These are phyloP conservation scores for Rhinocladiella similis DNA, from an alignment of 2,329 filamentous ascomycete genomes.

Conservation along the genomic window DNA sequence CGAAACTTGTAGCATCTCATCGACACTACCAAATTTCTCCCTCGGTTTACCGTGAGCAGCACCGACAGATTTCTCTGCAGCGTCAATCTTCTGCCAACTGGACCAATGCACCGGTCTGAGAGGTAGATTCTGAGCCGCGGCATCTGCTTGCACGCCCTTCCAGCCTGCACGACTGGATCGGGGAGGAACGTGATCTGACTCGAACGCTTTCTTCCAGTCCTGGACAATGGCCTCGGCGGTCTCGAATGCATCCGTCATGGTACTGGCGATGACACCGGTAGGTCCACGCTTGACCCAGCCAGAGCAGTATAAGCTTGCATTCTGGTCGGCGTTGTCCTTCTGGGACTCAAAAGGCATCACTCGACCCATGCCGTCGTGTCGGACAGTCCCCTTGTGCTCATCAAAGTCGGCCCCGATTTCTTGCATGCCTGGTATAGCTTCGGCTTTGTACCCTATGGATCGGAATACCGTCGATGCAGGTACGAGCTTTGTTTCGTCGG, in stretches of 20 bases:
- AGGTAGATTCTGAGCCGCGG: constrained; percentile 52
- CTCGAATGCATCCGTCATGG: constrained; percentile 90
- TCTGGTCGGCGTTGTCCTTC: constrained; percentile 44
- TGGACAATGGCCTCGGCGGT: constrained; percentile 79
- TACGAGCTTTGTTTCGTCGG: constrained; percentile 51
- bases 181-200: constrained; percentile 16
- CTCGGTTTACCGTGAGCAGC: constrained; percentile 70
- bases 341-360: constrained; percentile 46
- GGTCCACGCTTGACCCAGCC: constrained; percentile 96
- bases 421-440: constrained; percentile 71
- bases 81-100: constrained; percentile 84
- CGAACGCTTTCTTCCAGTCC: constrained; percentile 61
- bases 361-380: constrained; percentile 78
- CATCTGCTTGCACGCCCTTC: constrained; percentile 69
- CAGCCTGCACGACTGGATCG: constrained; percentile 61
- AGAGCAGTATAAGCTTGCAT: constrained; percentile 78
- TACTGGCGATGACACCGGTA: constrained; percentile 92
- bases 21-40: constrained; percentile 62
- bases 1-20: constrained; percentile 56
- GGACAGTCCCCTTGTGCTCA: constrained; percentile 69
- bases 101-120: constrained; percentile 70
- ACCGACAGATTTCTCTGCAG: constrained; percentile 70
- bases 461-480: constrained; percentile 76
- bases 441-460: constrained; percentile 91
- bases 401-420: constrained; percentile 79